Evolutionary conservation across 1,284 basidiomycete genomes (phyloP).

Genomic region (Bjerkandera adusta): DNA sequence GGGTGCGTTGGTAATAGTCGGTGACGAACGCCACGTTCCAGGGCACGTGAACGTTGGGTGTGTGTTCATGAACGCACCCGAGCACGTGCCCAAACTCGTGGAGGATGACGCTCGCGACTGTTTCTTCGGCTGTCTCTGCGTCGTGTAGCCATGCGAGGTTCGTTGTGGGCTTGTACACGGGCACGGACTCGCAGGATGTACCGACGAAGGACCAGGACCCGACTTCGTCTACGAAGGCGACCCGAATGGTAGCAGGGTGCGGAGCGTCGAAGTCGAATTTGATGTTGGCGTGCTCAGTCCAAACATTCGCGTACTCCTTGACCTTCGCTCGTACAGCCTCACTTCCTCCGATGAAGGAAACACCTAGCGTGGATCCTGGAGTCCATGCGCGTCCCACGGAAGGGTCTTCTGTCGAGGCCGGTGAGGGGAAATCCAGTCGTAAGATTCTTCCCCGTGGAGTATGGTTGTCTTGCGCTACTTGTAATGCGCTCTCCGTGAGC

Average conservation of each 20-base stretch:
- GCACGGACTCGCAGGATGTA: no score
- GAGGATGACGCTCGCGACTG: neutral
- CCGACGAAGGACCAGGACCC: conserved; percentile 2
- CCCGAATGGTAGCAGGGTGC: neutral
- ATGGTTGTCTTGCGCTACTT: no score
- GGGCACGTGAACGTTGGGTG: neutral
- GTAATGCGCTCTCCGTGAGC: no score
- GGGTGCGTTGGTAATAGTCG: neutral
- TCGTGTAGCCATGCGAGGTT: conserved; percentile 1
- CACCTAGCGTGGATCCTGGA: neutral
- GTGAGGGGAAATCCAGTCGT: no score
- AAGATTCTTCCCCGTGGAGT: no score
- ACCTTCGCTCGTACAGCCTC: neutral
- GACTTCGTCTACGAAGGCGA: neutral
- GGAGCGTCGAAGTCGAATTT: neutral
- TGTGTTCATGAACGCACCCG: conserved; percentile 3
- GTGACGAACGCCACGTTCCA: neutral
- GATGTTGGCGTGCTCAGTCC: conserved; percentile 3
- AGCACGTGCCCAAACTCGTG: conserved; percentile 5
- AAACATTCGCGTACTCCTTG: neutral
- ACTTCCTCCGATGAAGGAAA: neutral
- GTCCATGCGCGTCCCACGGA: no score
- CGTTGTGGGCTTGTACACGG: neutral
- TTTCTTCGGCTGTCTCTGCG: neutral
- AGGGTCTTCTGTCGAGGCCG: no score